Percentiles rank a stretch among this genome's conserved stretches.
Conservation (phyloP, 1,139 yeast species). For the Hanseniaspora uvarum region DNA sequence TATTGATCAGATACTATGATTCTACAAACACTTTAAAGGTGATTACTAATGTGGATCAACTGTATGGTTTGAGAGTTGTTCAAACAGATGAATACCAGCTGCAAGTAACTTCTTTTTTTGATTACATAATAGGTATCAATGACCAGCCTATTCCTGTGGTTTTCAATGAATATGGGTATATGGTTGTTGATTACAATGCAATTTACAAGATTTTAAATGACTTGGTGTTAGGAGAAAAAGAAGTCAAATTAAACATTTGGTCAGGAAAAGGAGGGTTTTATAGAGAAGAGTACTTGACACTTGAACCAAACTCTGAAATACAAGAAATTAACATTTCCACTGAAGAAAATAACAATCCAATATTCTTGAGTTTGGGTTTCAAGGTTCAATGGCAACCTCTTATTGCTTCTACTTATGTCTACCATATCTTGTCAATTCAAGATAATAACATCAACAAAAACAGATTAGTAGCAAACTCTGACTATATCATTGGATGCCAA, state of each 20-base stretch:
- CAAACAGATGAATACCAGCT: conserved; percentile 37
- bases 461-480: conserved; percentile 75
- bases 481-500: conserved; percentile 83
- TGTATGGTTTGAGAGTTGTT: conserved; percentile 48
- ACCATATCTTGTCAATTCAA: conserved; percentile 66
- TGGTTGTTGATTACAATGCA: conserved; percentile 33
- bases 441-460: conserved; percentile 82
- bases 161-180: conserved; percentile 30
- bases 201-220: conserved; percentile 30
- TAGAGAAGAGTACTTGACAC: conserved; percentile 27
- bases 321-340: conserved; percentile 28
- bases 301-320: conserved; percentile 19
- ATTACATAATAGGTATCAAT: conserved; percentile 67
- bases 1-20: conserved; percentile 20
- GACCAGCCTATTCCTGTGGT: conserved; percentile 59
- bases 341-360: conserved; percentile 15
- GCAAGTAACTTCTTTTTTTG: conserved; percentile 76
- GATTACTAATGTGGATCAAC: conserved; percentile 29
- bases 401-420: conserved; percentile 67
- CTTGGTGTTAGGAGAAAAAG: conserved; percentile 22
- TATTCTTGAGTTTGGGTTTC: conserved; percentile 45
- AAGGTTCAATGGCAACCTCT: conserved; percentile 70
- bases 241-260: conserved; percentile 63
- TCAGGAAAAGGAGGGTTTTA: conserved; percentile 73
- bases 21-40: conserved; percentile 14